Evolutionary conservation across 1,284 basidiomycete species (phyloP).

Genomic region (Sporisorium graminicola): DNA sequence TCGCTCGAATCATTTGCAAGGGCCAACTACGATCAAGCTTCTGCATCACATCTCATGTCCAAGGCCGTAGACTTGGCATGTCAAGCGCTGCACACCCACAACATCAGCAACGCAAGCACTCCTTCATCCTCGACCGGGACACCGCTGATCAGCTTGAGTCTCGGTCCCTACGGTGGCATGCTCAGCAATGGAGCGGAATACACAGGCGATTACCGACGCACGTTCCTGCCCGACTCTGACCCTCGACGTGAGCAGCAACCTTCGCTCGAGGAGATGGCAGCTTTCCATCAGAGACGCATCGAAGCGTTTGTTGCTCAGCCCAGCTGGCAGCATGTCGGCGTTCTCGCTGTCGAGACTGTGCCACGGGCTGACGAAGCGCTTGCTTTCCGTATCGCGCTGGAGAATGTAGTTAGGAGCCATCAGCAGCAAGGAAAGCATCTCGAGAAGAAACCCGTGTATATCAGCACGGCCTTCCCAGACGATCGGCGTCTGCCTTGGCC

Average conservation of each 20-base stretch:
- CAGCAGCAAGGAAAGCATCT: slow-evolving; percentile 21
- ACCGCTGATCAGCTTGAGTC: slow-evolving; percentile 50
- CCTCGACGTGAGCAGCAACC: slow-evolving; percentile 35
- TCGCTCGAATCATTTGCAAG: slow-evolving; percentile 52
- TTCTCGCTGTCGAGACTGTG: slow-evolving; percentile 61
- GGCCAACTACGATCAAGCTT: slow-evolving; percentile 34
- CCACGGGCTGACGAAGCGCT: slow-evolving; percentile 60
- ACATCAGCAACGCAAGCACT: neutral
- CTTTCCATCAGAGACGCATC: slow-evolving; percentile 55
- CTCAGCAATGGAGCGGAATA: slow-evolving; percentile 62
- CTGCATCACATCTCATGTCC: slow-evolving; percentile 51
- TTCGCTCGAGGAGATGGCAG: slow-evolving; percentile 40
- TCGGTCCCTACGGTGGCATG: slow-evolving; percentile 61
- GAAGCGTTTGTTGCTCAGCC: slow-evolving; percentile 38
- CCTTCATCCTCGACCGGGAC: neutral
- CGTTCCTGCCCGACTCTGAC: slow-evolving; percentile 36
- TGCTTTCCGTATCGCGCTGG: slow-evolving; percentile 53
- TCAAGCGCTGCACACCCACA: slow-evolving; percentile 37
- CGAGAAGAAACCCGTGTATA: slow-evolving; percentile 53
- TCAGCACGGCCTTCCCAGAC: slow-evolving; percentile 55
- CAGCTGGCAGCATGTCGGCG: slow-evolving; percentile 51
- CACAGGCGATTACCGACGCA: slow-evolving; percentile 57
- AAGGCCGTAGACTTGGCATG: slow-evolving; percentile 54
- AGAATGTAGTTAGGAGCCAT: slow-evolving; percentile 30
- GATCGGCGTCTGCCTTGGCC: slow-evolving; percentile 52